Evolutionary conservation across 371 early-diverging fungal species (phyloP).

Genomic region (Mycotypha africana): DNA sequence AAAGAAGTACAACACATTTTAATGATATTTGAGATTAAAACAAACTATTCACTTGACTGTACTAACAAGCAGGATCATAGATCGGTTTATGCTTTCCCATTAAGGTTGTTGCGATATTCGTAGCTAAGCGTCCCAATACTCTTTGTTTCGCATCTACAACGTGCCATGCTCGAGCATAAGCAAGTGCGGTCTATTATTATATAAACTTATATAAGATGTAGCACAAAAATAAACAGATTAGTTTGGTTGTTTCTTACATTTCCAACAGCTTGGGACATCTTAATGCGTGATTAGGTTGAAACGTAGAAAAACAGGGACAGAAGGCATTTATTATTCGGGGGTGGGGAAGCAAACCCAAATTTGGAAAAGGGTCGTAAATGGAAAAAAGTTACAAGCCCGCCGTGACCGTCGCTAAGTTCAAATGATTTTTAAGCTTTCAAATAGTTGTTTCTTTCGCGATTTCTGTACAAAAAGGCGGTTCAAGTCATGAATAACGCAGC

Average conservation of each 20-base stretch:
- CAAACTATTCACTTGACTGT: neutral
- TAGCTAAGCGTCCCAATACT: constrained; percentile 85
- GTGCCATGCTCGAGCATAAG: constrained; percentile 95
- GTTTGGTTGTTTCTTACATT: too few species aligned
- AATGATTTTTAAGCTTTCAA: too few species aligned
- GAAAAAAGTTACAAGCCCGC: too few species aligned
- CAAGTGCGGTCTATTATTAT: constrained; percentile 77
- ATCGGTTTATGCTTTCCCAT: constrained; percentile 98
- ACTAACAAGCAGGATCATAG: constrained; percentile 84
- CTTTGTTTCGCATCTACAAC: constrained; percentile 90
- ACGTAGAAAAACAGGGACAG: constrained; percentile 11
- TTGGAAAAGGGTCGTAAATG: too few species aligned
- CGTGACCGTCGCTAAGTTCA: too few species aligned
- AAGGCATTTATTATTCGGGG: constrained; percentile 1
- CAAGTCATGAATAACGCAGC: neutral
- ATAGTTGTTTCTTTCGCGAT: too few species aligned
- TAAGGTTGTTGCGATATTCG: constrained; percentile 86
- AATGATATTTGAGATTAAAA: neutral
- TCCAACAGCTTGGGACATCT: constrained; percentile 64
- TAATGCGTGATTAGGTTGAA: neutral
- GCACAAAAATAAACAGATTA: too few species aligned
- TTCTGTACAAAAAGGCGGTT: too few species aligned
- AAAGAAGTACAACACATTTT: neutral
- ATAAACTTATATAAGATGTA: too few species aligned
- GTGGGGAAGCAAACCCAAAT: too few species aligned